Evolutionary conservation across 2,329 filamentous ascomycete species (phyloP), one percentile per base, ranked within the genome.

Genomic region (Leptoxyphium fumago): DNA sequence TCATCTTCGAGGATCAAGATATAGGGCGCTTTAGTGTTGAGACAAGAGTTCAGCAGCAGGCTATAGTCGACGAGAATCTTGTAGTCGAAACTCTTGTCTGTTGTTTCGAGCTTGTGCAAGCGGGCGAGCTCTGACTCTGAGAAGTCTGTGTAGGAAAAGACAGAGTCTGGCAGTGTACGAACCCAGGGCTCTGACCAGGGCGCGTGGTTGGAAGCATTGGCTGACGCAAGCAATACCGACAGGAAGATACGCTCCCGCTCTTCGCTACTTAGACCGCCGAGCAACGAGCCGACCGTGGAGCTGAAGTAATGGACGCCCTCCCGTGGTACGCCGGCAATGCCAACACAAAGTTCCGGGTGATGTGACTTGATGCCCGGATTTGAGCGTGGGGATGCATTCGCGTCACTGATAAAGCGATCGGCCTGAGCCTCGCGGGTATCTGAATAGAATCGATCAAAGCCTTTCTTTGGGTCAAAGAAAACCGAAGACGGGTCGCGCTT

Each of bases 1-100:
- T 71, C 68, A 48, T 71, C 69, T 49, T 72, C 69, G 4, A 72
- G 50, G 34, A 72, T 64, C 5, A 61, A 54, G 32, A 66, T 59
- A 47, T 68, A 68, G 2, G 61, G 59, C 7, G 66, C 57, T 15
- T 58, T 57, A 6, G 57, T 55, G 26, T 55, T 53, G 18, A 59
- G 48, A 50, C 69, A 71, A 10, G 59, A 58, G 41, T 64, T 59
- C 21, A 71, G 49, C 21, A 70, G 48, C 39, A 65, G 64, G 8
- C 52, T 57, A 47, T 70, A 70, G 48, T 71, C 68, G 45, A 64
- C 65, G 5, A 69, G 49, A 2, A 54, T 62, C 45, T 70, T 71
- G 38, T 68, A 61, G 2, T 56, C 52, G 30, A 57, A 61, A 15
- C 9, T 36, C 32, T 36, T 36, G 32, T 36, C 32, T 15, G 32